Conservation (phyloP, 2,329 filamentous ascomycete species). For the Akanthomyces dipterigenus region DNA sequence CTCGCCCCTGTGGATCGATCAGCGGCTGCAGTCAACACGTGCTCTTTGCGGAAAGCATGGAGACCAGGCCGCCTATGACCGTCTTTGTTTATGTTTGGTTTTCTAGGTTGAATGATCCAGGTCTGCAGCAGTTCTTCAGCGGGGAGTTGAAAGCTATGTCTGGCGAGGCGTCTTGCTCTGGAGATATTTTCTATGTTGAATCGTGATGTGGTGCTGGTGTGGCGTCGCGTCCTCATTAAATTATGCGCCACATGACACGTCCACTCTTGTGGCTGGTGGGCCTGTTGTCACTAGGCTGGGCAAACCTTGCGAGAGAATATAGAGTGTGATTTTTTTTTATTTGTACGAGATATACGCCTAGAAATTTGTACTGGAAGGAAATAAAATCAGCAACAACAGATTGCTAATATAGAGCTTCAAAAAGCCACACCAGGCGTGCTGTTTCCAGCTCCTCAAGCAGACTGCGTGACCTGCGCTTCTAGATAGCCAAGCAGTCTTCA, state of each 20-base stretch:
- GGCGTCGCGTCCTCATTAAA: slow-evolving; percentile 1
- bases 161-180: background rate
- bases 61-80: background rate
- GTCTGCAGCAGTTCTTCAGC: background rate
- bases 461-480: too few relatives aligned
- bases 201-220: slow-evolving; percentile 7
- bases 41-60: background rate
- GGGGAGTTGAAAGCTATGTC: background rate
- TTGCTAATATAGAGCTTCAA: too few relatives aligned
- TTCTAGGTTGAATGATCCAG: background rate
- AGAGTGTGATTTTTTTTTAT: too few relatives aligned
- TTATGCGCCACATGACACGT: slow-evolving; percentile 6
- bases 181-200: background rate
- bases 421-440: too few relatives aligned
- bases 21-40: slow-evolving; percentile 1
- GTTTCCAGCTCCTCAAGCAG: too few relatives aligned
- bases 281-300: background rate
- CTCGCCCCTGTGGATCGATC: background rate
- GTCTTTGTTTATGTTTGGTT: background rate
- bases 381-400: too few relatives aligned
- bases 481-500: too few relatives aligned
- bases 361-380: too few relatives aligned
- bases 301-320: background rate
- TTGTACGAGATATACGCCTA: too few relatives aligned
- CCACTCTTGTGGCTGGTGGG: slow-evolving; percentile 9